Evolutionary conservation across 1,139 yeast species (phyloP).

Genomic region (Geotrichum australiense): DNA sequence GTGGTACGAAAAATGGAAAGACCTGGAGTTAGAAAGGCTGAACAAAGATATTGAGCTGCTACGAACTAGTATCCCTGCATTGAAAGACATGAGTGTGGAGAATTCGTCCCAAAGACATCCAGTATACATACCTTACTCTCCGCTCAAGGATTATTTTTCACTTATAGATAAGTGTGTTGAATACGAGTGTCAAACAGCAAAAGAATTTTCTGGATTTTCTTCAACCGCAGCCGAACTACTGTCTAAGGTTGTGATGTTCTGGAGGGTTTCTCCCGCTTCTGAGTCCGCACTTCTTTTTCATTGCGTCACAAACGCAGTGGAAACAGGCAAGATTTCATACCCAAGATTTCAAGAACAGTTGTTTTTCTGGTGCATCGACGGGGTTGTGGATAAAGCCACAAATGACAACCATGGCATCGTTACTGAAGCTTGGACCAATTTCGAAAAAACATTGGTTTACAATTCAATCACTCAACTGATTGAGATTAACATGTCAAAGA

Average conservation of each 20-base stretch:
- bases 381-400: no score
- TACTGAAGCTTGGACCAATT: conserved; percentile 6
- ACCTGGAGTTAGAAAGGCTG: conserved; percentile 3
- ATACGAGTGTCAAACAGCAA: not conserved
- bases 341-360: no score
- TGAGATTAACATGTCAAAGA: conserved; percentile 5
- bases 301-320: conserved; percentile 1
- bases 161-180: conserved; percentile 7
- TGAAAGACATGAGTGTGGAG: not conserved
- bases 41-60: conserved; percentile 7
- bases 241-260: conserved; percentile 7
- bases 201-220: conserved; percentile 4
- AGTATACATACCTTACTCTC: conserved; percentile 5
- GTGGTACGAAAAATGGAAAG: conserved; percentile 9
- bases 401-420: not conserved
- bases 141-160: conserved; percentile 5
- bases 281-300: conserved; percentile 6
- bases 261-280: conserved; percentile 9
- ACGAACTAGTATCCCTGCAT: conserved; percentile 1
- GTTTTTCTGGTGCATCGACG: no score
- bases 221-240: conserved; percentile 1
- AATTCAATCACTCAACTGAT: conserved; percentile 2
- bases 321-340: conserved; percentile 1
- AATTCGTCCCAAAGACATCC: not conserved
- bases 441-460: conserved; percentile 9